Base-by-base conservation (phyloP, 208 protist genomes). In the Crithidia sp. region DNA sequence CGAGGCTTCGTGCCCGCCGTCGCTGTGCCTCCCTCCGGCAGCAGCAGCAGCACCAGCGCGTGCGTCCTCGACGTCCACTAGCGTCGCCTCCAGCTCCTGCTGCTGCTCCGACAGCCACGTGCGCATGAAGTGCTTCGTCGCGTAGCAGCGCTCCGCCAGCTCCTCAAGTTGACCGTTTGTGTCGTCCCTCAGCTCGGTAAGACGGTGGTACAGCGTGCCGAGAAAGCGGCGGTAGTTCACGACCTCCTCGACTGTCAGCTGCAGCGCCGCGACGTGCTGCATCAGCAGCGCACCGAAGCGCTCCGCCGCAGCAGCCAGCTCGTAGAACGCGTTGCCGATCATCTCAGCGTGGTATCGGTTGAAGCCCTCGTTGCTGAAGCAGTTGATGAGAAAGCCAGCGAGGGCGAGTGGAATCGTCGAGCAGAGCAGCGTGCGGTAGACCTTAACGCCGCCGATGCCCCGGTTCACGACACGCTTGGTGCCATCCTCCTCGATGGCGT, bases 191-290 rank as follows among this genome's bases (percentile, higher is more conserved):
- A 79, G 60, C 37, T 65, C 50, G 13, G 17, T n/a, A 12, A 79
- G 68, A 4, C 77, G 67, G 37, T 79, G 54, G 37, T 82, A 64
- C 12, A 94, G 45, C 37, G 86, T 36, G 40, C 72, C 73, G 0
- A 94, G 74, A 64, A 85, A 49, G 14, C 83, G 84, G 55, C 86
- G 84, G 69, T 84, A 83, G 67, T 88, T 83, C 50, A 91, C 86
- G 40, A 86, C 81, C 54, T 94, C 86, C 55, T 83, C 77, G 13
- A 85, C 79, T 1, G 76, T 81, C 16, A 94, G 44, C 8, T 61
- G 16, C 36, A 91, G 61, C 8, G 84, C 74, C 28, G 65, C 71
- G 56, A 74, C 61, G 68, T 82, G 44, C 65, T 72, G 55, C 68
- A 91, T 71, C 14, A 94, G 49, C 44, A 71, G 41, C 43, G 64